Evolutionary conservation across 139 green algal genomes (phyloP).

Genomic region (Dunaliella primolecta): DNA sequence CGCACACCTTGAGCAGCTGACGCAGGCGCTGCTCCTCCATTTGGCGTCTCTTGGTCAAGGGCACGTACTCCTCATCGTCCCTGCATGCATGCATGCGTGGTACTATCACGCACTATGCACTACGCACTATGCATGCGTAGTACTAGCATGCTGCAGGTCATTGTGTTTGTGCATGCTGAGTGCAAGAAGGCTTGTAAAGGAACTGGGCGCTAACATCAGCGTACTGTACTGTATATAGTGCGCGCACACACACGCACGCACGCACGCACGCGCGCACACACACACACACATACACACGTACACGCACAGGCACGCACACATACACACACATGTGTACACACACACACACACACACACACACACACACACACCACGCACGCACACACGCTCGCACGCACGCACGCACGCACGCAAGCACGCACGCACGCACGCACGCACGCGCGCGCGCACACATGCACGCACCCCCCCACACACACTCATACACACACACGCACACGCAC

Average conservation of each 20-base stretch:
- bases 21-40: conserved; percentile 63
- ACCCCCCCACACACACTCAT: background rate
- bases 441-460: too few species aligned
- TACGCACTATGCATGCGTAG: conserved; percentile 21
- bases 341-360: background rate
- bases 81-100: conserved; percentile 36
- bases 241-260: background rate
- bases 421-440: too few species aligned
- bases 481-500: background rate
- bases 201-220: background rate
- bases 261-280: background rate
- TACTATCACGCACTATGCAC: background rate
- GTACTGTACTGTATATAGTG: background rate
- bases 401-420: background rate
- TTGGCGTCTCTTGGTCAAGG: conserved; percentile 75
- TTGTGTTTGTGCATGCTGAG: background rate
- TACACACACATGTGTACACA: background rate
- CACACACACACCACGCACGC: background rate
- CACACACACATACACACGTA: background rate
- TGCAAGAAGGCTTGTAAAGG: background rate
- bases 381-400: background rate
- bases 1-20: conserved; percentile 44
- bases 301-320: background rate
- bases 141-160: background rate
- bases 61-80: conserved; percentile 93